Percentiles rank a stretch among this genome's conserved stretches.
Conservation (phyloP, 148 eudicot genomes). For the Amaranthus palmeri region DNA sequence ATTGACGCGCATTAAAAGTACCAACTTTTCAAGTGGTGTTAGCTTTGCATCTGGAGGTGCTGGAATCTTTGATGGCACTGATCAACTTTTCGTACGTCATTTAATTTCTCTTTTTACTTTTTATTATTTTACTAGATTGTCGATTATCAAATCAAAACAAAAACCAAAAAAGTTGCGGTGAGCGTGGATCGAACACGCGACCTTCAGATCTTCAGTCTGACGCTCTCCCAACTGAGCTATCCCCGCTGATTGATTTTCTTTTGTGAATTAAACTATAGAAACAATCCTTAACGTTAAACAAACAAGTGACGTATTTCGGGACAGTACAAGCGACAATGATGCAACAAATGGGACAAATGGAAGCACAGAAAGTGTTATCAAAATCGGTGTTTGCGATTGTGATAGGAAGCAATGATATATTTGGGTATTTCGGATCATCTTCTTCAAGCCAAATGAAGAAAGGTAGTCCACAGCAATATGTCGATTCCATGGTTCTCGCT, state of each 20-base stretch:
- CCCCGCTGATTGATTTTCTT: conserved; percentile 9
- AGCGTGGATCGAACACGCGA: conserved; percentile 98
- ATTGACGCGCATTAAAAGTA: conserved; percentile 21
- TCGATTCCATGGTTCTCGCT: conserved; percentile 44
- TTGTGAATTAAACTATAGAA: conserved; percentile 16
- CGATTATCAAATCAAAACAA: not conserved
- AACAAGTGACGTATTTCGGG: conserved; percentile 48
- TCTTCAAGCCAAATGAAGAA: conserved; percentile 18
- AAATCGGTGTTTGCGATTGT: conserved; percentile 55
- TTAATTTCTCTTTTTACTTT: not conserved
- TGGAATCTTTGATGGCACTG: conserved; percentile 54
- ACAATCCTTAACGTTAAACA: conserved; percentile 42
- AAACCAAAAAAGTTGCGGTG: conserved; percentile 54
- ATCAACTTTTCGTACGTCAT: conserved; percentile 45
- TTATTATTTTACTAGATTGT: not conserved
- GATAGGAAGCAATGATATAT: conserved; percentile 73
- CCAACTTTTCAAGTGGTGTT: conserved; percentile 41
- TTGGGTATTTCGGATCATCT: conserved; percentile 41
- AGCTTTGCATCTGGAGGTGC: conserved; percentile 95
- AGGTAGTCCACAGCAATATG: conserved; percentile 45
- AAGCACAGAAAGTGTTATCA: conserved; percentile 34
- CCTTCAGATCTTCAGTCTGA: conserved; percentile 57
- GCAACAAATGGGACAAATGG: conserved; percentile 34
- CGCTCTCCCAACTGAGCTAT: conserved; percentile 56
- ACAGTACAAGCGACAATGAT: conserved; percentile 35